Evolutionary conservation across 768 basidiomycete genomes (phyloP).

Genomic region (Austroboletus festivus): DNA sequence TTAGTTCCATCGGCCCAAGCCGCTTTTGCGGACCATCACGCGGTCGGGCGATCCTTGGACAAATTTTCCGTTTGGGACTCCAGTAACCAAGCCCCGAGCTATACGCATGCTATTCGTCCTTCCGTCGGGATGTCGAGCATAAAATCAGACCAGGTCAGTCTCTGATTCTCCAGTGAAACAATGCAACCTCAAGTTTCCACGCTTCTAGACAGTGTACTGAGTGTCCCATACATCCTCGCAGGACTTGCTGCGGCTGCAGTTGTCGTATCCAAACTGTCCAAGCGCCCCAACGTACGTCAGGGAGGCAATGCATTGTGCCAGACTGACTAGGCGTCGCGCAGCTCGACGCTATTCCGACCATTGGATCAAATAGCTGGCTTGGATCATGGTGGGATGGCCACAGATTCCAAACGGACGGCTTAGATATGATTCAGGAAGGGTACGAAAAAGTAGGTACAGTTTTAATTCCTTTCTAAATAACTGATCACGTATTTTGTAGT

Average conservation of each 20-base stretch:
- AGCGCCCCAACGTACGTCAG: constrained; percentile 3
- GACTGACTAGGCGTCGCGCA: background rate
- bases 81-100: no score
- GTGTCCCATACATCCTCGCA: constrained; percentile 3
- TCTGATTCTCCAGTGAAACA: no score
- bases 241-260: constrained; percentile 3
- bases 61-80: no score
- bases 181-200: background rate
- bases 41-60: no score
- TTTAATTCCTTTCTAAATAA: background rate
- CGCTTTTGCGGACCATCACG: no score
- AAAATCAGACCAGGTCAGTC: no score
- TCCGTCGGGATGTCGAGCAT: no score
- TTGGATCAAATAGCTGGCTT: constrained; percentile 24
- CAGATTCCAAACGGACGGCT: constrained; percentile 16
- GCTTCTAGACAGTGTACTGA: background rate
- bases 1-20: no score
- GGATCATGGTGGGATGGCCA: constrained; percentile 27
- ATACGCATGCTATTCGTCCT: no score
- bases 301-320: background rate
- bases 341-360: constrained; percentile 32
- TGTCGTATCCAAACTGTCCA: constrained; percentile 3
- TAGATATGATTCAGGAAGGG: constrained; percentile 30
- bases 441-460: constrained; percentile 28
- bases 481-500: constrained; percentile 17